Conservation (phyloP, 148 eudicot species). For the Spergularia marina region DNA sequence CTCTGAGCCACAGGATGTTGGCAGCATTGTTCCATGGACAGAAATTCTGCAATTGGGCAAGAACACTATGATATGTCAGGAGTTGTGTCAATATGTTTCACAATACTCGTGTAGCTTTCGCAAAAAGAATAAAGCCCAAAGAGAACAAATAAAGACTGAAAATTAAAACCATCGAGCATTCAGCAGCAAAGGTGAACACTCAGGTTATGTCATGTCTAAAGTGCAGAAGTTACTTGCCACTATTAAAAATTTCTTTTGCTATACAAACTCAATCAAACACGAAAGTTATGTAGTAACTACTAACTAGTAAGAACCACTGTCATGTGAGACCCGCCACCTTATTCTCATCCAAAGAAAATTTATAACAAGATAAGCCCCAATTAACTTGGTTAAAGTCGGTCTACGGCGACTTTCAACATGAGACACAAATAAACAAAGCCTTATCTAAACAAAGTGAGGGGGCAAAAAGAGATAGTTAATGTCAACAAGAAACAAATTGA, state of each 20-base stretch:
- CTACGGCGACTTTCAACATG: not conserved
- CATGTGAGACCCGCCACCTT: slow-evolving; percentile 1
- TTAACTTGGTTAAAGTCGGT: slow-evolving; percentile 4
- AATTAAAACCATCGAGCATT: not conserved
- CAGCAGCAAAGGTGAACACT: not conserved
- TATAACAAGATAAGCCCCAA: not conserved
- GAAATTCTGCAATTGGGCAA: not conserved
- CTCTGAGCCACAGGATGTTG: slow-evolving; percentile 24
- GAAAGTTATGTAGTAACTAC: not conserved
- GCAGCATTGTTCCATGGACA: slow-evolving; percentile 43
- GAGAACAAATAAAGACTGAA: not conserved
- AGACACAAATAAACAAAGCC: slow-evolving; percentile 1
- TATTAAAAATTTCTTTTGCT: not conserved
- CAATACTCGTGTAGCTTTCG: not conserved
- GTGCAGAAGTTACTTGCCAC: not conserved
- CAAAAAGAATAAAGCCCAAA: not conserved
- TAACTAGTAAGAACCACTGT: not conserved
- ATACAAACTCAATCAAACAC: not conserved
- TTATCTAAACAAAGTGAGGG: slow-evolving; percentile 5
- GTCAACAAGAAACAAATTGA: slow-evolving; percentile 10
- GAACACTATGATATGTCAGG: not conserved
- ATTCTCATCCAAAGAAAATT: slow-evolving; percentile 20
- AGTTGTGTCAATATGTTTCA: not conserved
- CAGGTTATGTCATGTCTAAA: not conserved
- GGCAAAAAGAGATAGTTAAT: slow-evolving; percentile 11